These are phyloP conservation scores for Penicillium paneum DNA, from an alignment of 2,329 filamentous ascomycete genomes.

Conservation along the genomic window DNA sequence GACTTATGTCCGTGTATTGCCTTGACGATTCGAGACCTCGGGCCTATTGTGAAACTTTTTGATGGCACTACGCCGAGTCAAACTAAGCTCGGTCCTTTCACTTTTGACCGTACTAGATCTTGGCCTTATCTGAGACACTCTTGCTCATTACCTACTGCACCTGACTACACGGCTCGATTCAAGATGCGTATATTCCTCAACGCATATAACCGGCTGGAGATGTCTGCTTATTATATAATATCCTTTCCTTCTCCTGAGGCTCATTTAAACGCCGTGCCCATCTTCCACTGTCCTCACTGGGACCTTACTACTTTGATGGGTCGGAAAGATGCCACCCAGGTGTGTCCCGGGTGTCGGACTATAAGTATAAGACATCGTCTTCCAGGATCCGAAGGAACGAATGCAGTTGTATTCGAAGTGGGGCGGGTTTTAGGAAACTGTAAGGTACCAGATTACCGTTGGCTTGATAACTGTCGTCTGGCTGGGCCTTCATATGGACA, in stretches of 20 bases:
- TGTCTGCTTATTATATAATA: neutral
- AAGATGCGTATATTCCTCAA: neutral
- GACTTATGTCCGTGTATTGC: conserved; percentile 13
- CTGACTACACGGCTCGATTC: neutral
- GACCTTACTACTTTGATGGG: no score
- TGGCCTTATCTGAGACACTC: neutral
- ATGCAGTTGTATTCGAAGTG: no score
- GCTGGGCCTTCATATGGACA: no score
- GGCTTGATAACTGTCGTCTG: no score
- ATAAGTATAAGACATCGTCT: no score
- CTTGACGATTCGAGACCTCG: conserved; percentile 9
- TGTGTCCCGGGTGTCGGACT: no score
- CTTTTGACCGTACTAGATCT: neutral
- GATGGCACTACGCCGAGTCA: neutral
- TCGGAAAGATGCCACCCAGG: no score
- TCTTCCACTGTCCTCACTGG: neutral
- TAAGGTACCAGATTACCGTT: no score
- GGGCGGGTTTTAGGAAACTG: no score
- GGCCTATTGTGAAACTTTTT: conserved; percentile 7
- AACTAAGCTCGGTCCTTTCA: conserved; percentile 3
- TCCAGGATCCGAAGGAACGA: no score
- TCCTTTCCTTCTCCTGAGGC: neutral
- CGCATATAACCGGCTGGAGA: no score
- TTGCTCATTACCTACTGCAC: neutral
- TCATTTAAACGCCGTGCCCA: neutral